Evolutionary conservation across 2,329 filamentous ascomycete species (phyloP).

Genomic region (Penicillium aurantiogriseum): DNA sequence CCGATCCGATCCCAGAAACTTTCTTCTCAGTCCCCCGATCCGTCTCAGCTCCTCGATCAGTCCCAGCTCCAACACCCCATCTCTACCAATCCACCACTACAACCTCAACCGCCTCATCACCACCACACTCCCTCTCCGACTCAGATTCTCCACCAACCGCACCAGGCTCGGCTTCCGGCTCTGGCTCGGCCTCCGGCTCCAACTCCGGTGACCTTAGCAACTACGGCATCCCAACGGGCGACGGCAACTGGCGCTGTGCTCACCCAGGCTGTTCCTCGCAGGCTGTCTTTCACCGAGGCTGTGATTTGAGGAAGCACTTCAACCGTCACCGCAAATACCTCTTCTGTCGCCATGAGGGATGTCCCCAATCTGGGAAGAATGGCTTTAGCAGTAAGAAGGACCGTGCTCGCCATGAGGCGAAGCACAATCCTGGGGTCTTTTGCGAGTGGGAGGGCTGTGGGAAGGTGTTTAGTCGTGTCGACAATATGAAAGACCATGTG

Average conservation of each 20-base stretch:
- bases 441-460: conserved; percentile 60
- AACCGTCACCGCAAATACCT: conserved; percentile 62
- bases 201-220: conserved; percentile 29
- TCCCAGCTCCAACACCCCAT: not conserved
- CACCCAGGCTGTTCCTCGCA: conserved; percentile 60
- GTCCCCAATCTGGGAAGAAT: conserved; percentile 55
- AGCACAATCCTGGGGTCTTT: conserved; percentile 60
- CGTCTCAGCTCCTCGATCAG: not conserved
- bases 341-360: conserved; percentile 59
- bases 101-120: conserved; percentile 15
- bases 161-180: conserved; percentile 7
- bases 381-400: conserved; percentile 65
- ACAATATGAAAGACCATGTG: conserved; percentile 59
- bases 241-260: conserved; percentile 56
- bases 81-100: conserved; percentile 1
- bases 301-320: conserved; percentile 62
- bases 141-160: conserved; percentile 6
- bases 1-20: conserved; percentile 1
- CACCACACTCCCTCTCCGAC: conserved; percentile 17
- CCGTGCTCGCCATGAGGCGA: conserved; percentile 60
- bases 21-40: conserved; percentile 14
- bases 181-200: conserved; percentile 7
- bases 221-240: conserved; percentile 33
- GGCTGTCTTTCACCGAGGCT: conserved; percentile 58
- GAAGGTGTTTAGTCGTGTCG: conserved; percentile 59